Base-by-base conservation (phyloP, 345 rosid genomes). In the Eutrema japonicum region DNA sequence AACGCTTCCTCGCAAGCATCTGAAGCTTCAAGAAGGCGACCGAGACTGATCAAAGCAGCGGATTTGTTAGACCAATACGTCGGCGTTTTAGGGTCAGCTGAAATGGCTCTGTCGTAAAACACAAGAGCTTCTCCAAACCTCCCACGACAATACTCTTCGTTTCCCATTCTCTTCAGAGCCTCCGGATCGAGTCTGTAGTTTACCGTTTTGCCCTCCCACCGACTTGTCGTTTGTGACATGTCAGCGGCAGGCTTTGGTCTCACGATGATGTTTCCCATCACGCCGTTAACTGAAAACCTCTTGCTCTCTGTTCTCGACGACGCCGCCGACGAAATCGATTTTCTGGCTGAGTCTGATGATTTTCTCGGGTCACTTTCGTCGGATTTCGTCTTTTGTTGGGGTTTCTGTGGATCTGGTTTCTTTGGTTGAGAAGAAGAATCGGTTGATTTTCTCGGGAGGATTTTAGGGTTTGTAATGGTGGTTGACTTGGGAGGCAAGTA, bases 41-140 rank as follows among this genome's bases (percentile, higher is more conserved):
- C 96, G 36, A 91, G 82, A 55, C 91, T 87, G 4, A 86, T 85
- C 88, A 94, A 78, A 68, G 97, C 93, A n/a, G 97, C 97, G 7
- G 96, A 79, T 78, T 80, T 88, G 61, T 94, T 94, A 73, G 93
- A 76, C 67, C 95, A 74, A 75, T 88, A 94, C 8, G 86, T 81
- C 29, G 98, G 86, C 77, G 86, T 89, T 26, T 81, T 83, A 1
- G 90, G 79, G 71, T 91, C 85, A 40, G 86, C 81, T 42, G 84
- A 75, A 64, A 93, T 86, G 5, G 98, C 96, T 49, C 83, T 77
- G 66, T 93, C 94, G 55, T 93, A 93, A 10, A 85, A 80, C 52
- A 65, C 83, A 77, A 94, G 79, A 29, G 98, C 98, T 82, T 94
- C 91, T 41, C 72, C 83, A 54, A 82, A 94, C 43, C 81, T 85